Evolutionary conservation across 2,329 filamentous ascomycete genomes (phyloP).

Genomic region (Colletotrichum paranaense): DNA sequence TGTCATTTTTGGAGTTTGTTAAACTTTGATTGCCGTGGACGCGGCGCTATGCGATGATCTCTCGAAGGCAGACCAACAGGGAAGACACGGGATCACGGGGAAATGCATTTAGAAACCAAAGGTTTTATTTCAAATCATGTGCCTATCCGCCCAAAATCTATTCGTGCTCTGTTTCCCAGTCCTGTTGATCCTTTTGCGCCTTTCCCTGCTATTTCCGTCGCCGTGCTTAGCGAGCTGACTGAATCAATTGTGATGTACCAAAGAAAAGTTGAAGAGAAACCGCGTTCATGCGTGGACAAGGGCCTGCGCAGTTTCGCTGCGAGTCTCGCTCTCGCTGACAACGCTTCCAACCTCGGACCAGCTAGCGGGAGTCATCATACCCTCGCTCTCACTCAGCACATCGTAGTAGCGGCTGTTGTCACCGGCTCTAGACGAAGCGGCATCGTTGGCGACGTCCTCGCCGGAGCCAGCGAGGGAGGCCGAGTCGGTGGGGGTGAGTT

Average conservation of each 20-base stretch:
- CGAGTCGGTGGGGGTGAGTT: constrained; percentile 70
- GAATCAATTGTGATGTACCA: neutral
- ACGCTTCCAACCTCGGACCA: constrained; percentile 76
- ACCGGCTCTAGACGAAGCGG: constrained; percentile 48
- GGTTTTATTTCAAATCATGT: neutral
- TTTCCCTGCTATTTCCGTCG: constrained; percentile 2
- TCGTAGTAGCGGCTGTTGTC: constrained; percentile 59
- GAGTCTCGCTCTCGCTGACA: constrained; percentile 64
- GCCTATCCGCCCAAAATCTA: constrained; percentile 21
- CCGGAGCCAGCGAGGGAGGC: constrained; percentile 64
- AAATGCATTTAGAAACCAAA: neutral
- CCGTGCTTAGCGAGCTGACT: constrained; percentile 2
- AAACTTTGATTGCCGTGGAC: neutral
- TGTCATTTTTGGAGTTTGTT: neutral
- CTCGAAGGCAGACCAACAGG: neutral
- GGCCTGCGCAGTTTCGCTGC: constrained; percentile 35
- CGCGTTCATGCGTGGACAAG: constrained; percentile 45
- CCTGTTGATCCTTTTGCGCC: constrained; percentile 31
- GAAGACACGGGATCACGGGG: neutral
- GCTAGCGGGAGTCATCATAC: constrained; percentile 69
- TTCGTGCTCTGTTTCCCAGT: constrained; percentile 20
- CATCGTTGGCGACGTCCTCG: constrained; percentile 59
- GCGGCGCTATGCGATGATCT: neutral
- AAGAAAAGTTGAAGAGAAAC: neutral
- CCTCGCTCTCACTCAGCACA: constrained; percentile 69